Conservation (phyloP, 2,329 filamentous ascomycete species). For the Coleophoma crateriformis region DNA sequence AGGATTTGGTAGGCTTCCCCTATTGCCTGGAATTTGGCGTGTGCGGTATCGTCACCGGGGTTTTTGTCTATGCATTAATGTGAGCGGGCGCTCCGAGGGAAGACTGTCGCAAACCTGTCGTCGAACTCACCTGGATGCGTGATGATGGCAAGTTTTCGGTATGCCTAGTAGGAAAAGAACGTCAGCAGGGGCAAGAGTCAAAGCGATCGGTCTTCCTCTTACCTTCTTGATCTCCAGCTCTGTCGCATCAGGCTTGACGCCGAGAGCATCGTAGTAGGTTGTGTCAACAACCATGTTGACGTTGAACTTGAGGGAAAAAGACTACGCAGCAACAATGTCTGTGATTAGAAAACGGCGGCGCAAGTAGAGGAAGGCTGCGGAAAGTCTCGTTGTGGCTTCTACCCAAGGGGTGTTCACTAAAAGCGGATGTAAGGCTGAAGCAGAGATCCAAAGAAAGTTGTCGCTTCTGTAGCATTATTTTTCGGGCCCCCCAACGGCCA, state of each 20-base stretch:
- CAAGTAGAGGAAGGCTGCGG: too few species aligned
- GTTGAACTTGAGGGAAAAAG: background rate
- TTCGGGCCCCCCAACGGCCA: conserved; percentile 2
- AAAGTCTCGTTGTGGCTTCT: too few species aligned
- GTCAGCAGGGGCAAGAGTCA: background rate
- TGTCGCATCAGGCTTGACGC: conserved; percentile 77
- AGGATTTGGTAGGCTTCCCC: conserved; percentile 74
- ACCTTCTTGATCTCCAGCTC: conserved; percentile 90
- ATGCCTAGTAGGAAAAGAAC: conserved; percentile 47
- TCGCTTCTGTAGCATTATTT: too few species aligned
- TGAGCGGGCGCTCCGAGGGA: too few species aligned
- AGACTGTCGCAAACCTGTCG: too few species aligned
- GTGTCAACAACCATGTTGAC: conserved; percentile 26
- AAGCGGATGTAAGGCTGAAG: conserved; percentile 5
- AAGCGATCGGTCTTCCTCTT: background rate
- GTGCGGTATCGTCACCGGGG: conserved; percentile 87
- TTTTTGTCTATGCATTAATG: conserved; percentile 71
- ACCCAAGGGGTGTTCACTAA: background rate
- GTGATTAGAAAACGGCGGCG: too few species aligned
- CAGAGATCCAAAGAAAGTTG: too few species aligned
- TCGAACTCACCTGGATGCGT: conserved; percentile 52
- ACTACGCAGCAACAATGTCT: too few species aligned
- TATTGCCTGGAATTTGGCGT: conserved; percentile 90
- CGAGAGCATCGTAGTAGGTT: conserved; percentile 61
- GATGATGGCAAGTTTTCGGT: conserved; percentile 88